phyloP scores from a whole-genome alignment of 805 yeast genomes.

The Kuraishia piskuri region DNA sequence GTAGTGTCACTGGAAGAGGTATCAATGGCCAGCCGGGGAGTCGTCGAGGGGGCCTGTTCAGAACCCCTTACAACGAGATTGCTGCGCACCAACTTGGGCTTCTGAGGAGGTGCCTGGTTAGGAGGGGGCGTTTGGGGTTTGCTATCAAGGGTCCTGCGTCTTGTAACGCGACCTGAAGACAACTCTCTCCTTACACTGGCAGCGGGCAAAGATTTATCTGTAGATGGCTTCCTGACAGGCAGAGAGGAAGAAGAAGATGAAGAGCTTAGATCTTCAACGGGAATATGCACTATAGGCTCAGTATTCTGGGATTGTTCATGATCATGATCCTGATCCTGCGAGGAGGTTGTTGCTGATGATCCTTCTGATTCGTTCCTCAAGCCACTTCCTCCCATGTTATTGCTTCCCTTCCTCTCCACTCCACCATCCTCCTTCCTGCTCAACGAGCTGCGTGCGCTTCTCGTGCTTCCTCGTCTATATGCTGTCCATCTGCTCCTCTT shows the following conservation, averaged over 20 bases:
- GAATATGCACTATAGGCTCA: not conserved
- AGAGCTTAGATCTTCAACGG: not conserved
- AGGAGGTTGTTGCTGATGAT: not conserved
- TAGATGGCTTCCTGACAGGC: not conserved
- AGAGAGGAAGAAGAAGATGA: not conserved
- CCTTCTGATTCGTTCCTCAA: no score
- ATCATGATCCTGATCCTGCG: not conserved
- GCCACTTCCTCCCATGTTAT: not conserved
- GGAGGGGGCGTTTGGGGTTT: constrained; percentile 5
- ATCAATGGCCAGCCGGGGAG: not conserved
- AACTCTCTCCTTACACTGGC: constrained; percentile 6
- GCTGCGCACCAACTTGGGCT: not conserved
- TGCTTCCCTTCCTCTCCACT: not conserved
- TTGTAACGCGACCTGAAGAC: constrained; percentile 3
- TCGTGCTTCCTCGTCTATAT: constrained; percentile 29
- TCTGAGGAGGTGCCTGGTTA: constrained; percentile 3
- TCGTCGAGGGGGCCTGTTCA: not conserved
- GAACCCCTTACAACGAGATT: not conserved
- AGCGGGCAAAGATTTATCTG: not conserved
- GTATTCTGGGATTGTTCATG: not conserved
- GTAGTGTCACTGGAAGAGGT: not conserved
- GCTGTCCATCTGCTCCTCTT: constrained; percentile 44
- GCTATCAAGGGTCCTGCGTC: not conserved
- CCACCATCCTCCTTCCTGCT: not conserved
- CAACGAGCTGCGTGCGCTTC: not conserved